Evolutionary conservation across 2,329 filamentous ascomycete genomes (phyloP), one percentile per base, ranked within the genome.

Genomic region (Parascedosporium putredinis): DNA sequence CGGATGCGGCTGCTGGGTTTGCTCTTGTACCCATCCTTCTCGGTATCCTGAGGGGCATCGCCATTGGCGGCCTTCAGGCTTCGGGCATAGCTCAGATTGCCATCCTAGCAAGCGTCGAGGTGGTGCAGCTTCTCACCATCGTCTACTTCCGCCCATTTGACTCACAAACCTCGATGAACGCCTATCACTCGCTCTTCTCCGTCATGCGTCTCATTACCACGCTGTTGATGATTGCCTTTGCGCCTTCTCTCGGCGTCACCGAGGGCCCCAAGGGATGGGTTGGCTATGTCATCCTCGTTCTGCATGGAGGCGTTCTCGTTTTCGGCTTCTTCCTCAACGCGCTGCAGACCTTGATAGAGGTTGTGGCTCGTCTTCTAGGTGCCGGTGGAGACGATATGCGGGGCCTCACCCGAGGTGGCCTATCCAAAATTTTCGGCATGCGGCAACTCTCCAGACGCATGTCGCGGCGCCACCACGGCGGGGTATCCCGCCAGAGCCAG

Each of bases 251-350:
- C 3, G 83, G 81, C 20, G 83, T 96, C 4, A 78, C 78, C 0
- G 84, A 94, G 59, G 80, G 84, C 0, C 72, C 86, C 1, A 94
- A 90, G 63, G 89, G 90, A 4, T 98, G 93, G 93, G 86, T 97
- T 56, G 93, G 90, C 33, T 98, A 98, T 63, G 81, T 84, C 23
- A 94, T 97, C 51, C 72, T 98, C 45, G 66, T 94, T 24, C 78
- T 96, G 31, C 93, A 98, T 61, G 90, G 79, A 3, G 76, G 84
- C 53, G 88, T 95, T 0, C 69, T 98, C 20, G 75, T 95, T 3
- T 87, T 97, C 58, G 91, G 88, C 2, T 98, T 97, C 69, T 87
- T 96, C 63, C 72, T 98, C 49, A 95, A 95, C 62, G 86, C 93
- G 1, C 64, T 95, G 5, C 89, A 95, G 62, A 96, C 91, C 0